Evolutionary conservation across 768 basidiomycete genomes (phyloP).

Genomic region (Dentipellis sp.): DNA sequence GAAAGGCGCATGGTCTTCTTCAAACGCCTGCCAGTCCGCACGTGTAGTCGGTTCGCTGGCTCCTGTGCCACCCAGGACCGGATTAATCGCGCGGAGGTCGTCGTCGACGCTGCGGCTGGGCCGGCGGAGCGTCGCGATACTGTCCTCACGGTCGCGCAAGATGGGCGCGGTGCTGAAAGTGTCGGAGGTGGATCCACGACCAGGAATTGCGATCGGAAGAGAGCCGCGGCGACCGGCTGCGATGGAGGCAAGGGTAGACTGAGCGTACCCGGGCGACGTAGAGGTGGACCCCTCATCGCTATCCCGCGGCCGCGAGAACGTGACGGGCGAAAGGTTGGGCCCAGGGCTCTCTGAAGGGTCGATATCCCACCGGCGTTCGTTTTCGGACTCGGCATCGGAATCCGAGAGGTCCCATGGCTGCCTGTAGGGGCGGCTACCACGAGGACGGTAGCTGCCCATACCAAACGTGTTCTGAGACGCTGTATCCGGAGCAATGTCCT

Average conservation of each 20-base stretch:
- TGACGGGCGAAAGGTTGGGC: not conserved
- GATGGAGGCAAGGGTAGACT: not conserved
- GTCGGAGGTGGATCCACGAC: not conserved
- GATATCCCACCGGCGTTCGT: conserved; percentile 1
- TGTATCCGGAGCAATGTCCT: conserved; percentile 3
- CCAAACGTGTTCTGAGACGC: conserved; percentile 1
- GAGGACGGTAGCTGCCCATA: not conserved
- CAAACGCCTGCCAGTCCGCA: not conserved
- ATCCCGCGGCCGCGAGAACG: not conserved
- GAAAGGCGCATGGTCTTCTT: not conserved
- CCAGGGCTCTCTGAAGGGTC: not conserved
- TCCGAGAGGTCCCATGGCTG: conserved; percentile 1
- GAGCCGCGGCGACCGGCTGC: not conserved
- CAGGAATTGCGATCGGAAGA: not conserved
- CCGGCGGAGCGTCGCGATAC: conserved; percentile 2
- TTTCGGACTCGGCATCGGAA: conserved; percentile 2
- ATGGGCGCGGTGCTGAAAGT: not conserved
- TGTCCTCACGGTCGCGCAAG: conserved; percentile 3
- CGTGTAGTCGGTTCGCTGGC: not conserved
- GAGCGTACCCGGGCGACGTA: too few species aligned
- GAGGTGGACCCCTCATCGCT: conserved; percentile 2
- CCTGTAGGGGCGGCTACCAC: conserved; percentile 3
- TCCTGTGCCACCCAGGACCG: not conserved
- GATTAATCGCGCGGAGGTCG: not conserved
- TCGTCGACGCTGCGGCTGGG: conserved; percentile 5